Evolutionary conservation across 2,329 filamentous ascomycete species (phyloP).

Genomic region (Capronia coronata): DNA sequence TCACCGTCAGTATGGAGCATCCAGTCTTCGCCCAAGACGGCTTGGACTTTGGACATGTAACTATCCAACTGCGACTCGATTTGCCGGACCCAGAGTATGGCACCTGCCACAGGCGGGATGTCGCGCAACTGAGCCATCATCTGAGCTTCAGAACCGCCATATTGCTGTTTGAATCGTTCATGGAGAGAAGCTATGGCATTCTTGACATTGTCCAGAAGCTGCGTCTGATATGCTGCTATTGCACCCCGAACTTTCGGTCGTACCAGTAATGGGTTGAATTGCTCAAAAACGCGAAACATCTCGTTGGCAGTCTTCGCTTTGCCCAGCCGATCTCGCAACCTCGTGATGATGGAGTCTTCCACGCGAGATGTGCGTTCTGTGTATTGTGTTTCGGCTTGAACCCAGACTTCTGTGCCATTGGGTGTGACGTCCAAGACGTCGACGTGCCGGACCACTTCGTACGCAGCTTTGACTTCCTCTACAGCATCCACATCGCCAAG

Average conservation of each 20-base stretch:
- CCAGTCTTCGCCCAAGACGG: slow-evolving; percentile 93
- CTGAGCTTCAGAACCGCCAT: slow-evolving; percentile 94
- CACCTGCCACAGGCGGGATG: slow-evolving; percentile 88
- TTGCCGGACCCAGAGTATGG: slow-evolving; percentile 95
- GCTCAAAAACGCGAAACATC: slow-evolving; percentile 99
- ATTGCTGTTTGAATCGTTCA: slow-evolving; percentile 97
- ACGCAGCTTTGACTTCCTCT: slow-evolving; percentile 90
- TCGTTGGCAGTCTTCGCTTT: slow-evolving; percentile 97
- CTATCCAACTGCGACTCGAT: slow-evolving; percentile 92
- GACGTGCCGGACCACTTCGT: slow-evolving; percentile 87
- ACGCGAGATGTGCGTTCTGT: slow-evolving; percentile 95
- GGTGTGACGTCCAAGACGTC: slow-evolving; percentile 87
- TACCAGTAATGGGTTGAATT: slow-evolving; percentile 98
- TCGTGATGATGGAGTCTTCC: slow-evolving; percentile 97
- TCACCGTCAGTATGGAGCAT: slow-evolving; percentile 89
- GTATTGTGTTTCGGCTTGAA: slow-evolving; percentile 89
- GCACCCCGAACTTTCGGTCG: slow-evolving; percentile 98
- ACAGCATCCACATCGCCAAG: slow-evolving; percentile 96
- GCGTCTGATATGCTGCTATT: slow-evolving; percentile 95
- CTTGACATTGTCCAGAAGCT: slow-evolving; percentile 97
- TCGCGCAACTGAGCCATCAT: slow-evolving; percentile 97
- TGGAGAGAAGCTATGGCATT: slow-evolving; percentile 88
- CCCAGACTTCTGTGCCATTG: slow-evolving; percentile 86
- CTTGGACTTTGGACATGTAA: slow-evolving; percentile 99
- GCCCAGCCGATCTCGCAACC: slow-evolving; percentile 82